These are phyloP conservation scores for Termitomyces titanicus DNA, from an alignment of 768 basidiomycete genomes.

Conservation along the genomic window DNA sequence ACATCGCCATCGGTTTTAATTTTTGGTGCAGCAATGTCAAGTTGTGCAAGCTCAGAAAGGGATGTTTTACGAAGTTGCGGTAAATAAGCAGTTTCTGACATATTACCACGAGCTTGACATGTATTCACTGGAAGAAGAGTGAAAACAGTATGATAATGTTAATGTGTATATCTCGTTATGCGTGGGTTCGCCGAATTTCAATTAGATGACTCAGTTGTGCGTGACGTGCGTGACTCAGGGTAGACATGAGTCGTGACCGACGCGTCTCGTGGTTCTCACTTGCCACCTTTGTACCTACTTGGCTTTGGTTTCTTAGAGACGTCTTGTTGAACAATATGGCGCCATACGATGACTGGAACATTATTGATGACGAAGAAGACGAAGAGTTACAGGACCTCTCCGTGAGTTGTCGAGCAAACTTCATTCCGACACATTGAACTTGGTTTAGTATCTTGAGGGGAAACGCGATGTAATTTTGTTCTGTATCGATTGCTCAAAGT, in stretches of 20 bases:
- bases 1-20: slow-evolving; percentile 77
- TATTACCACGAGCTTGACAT: not conserved
- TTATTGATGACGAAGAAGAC: slow-evolving; percentile 76
- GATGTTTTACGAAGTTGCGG: slow-evolving; percentile 27
- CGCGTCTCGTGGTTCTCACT: slow-evolving; percentile 5
- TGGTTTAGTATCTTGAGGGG: slow-evolving; percentile 59
- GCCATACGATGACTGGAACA: slow-evolving; percentile 79
- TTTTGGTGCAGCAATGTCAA: slow-evolving; percentile 39
- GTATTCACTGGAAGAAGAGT: not conserved
- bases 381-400: slow-evolving; percentile 74
- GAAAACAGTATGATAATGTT: not conserved
- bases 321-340: slow-evolving; percentile 33
- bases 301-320: not conserved
- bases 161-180: not conserved
- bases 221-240: slow-evolving; percentile 8
- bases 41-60: slow-evolving; percentile 9
- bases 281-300: not conserved
- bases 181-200: not conserved
- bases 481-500: slow-evolving; percentile 89
- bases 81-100: slow-evolving; percentile 4
- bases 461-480: slow-evolving; percentile 90
- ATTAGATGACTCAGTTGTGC: slow-evolving; percentile 3
- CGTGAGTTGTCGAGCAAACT: slow-evolving; percentile 30
- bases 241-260: slow-evolving; percentile 13
- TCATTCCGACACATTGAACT: not conserved